phyloP scores from a whole-genome alignment of 495 filamentous ascomycete genomes.

The Astrocystis sublimbata region DNA sequence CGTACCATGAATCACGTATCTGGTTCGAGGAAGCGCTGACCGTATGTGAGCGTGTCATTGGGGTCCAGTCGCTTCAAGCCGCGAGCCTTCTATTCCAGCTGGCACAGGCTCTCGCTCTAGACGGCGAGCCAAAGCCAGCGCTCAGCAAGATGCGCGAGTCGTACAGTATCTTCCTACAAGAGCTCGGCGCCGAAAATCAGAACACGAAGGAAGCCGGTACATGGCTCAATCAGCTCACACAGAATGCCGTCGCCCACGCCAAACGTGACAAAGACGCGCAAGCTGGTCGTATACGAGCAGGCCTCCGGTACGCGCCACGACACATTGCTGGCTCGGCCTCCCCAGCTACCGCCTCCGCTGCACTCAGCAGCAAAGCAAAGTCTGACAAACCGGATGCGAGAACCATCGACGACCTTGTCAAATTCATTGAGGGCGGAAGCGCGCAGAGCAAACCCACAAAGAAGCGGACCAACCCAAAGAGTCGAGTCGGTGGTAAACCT shows the following conservation, averaged over 20 bases:
- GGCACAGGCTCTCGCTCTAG: conserved; percentile 88
- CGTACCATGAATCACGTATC: conserved; percentile 84
- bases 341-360: conserved; percentile 27
- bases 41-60: conserved; percentile 84
- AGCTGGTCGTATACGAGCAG: conserved; percentile 62
- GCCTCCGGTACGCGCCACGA: conserved; percentile 50
- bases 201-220: conserved; percentile 94
- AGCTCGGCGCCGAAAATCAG: conserved; percentile 82
- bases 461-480: conserved; percentile 78
- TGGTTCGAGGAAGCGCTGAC: conserved; percentile 95
- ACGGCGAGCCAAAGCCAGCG: conserved; percentile 86
- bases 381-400: conserved; percentile 60
- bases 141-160: conserved; percentile 92
- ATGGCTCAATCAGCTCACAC: conserved; percentile 95
- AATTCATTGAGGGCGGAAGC: conserved; percentile 79
- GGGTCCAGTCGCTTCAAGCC: conserved; percentile 82
- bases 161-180: conserved; percentile 86
- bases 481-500: conserved; percentile 48
- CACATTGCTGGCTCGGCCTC: conserved; percentile 47
- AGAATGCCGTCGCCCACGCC: conserved; percentile 88
- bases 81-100: conserved; percentile 98
- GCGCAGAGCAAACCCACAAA: conserved; percentile 62
- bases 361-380: conserved; percentile 21
- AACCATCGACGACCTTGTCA: conserved; percentile 82
- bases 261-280: conserved; percentile 88